Evolutionary conservation across 2,329 filamentous ascomycete species (phyloP).

Genomic region (Aspergillus sp.): DNA sequence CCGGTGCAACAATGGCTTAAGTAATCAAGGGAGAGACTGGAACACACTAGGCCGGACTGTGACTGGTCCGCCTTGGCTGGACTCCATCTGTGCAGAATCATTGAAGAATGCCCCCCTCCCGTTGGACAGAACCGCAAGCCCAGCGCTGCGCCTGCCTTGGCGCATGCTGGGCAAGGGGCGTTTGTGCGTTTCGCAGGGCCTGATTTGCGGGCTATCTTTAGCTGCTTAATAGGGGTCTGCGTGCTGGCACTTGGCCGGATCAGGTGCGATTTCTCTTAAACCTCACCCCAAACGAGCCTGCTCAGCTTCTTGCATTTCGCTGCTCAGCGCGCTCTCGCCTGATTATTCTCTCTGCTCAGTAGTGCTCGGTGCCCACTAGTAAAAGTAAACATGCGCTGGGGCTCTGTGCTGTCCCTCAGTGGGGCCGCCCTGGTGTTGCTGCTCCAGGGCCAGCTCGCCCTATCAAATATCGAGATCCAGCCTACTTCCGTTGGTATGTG

Average conservation of each 20-base stretch:
- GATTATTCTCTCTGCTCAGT: neutral
- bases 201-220: slow-evolving; percentile 14
- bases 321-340: neutral
- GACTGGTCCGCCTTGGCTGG: neutral
- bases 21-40: neutral
- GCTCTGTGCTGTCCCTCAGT: slow-evolving; percentile 4
- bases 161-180: neutral
- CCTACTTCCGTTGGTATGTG: slow-evolving; percentile 4
- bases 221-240: neutral
- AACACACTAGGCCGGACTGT: neutral
- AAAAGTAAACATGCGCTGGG: slow-evolving; percentile 9
- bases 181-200: neutral
- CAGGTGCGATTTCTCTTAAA: slow-evolving; percentile 2
- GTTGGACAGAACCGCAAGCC: neutral
- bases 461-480: slow-evolving; percentile 3
- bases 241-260: neutral
- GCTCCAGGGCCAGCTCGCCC: slow-evolving; percentile 6
- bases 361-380: neutral
- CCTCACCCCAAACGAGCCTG: neutral
- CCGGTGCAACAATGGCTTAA: too few relatives aligned
- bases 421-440: slow-evolving; percentile 11
- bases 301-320: slow-evolving; percentile 1
- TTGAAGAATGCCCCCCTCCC: neutral
- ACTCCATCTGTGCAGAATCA: neutral
- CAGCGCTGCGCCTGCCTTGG: slow-evolving; percentile 8